Evolutionary conservation across 768 basidiomycete genomes (phyloP), one percentile per base, ranked within the genome.

Genomic region (Pleurotus cornucopiae): DNA sequence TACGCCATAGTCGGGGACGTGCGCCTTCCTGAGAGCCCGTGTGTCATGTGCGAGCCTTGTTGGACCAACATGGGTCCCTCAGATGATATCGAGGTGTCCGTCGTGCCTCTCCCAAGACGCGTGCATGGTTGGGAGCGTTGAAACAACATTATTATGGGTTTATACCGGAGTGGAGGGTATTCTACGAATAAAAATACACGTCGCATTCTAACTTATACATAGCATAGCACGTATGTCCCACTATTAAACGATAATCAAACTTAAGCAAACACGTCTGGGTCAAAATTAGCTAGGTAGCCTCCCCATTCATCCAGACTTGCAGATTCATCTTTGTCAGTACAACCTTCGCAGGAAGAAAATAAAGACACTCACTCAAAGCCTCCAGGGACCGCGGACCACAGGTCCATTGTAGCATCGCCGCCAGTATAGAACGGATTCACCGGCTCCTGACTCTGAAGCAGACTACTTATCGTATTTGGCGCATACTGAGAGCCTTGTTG

Each of bases 1-100:
- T 76, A 80, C 64, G 81, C 88, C 2, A 68, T 94, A 37, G 73
- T 83, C 13, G 86, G 86, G 11, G 91, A 94, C 70, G 69, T 84
- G 2, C 77, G 91, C 41, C 69, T 93, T 5, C 88, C 86, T 7
- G 89, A 93, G 66, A 90, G 83, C 63, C 91, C 89, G 16, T 90
- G 85, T 64, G 57, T 88, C 13, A 64, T 93, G 51, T 94, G 91
- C 65, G 76, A 65, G 4, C 79, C 83, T 3, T 94, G 91, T 66
- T 91, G 90, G 90, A 73, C 72, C 58, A 75, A 70, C 57, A 84
- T 91, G 81, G 89, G 89, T 11, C 68, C 71, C 57, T 74, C 83
- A 0, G 64, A 68, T 40, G 77, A 75, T 14, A 69, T 68, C 0
- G 69, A 69, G 0, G 78, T 86, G 7, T 67, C 74, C 30, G 81